phyloP scores from a whole-genome alignment of 1,139 yeast species.

The Taphrina sp. region DNA sequence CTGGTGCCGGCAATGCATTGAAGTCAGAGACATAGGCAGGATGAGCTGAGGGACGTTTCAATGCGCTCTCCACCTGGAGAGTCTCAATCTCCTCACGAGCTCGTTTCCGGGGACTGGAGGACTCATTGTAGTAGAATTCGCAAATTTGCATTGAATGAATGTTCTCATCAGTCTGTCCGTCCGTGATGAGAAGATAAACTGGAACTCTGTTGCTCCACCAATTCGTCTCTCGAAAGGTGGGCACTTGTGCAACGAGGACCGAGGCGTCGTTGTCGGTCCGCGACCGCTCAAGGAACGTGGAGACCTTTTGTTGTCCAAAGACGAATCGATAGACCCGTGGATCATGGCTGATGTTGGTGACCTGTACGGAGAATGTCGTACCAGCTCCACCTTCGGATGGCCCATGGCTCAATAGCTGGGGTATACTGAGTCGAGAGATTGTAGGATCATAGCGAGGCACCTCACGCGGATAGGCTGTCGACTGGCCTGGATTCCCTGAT shows the following conservation, averaged over 20 bases:
- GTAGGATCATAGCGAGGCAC: slow-evolving; percentile 27
- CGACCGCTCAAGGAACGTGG: slow-evolving; percentile 21
- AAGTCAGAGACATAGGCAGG: background rate
- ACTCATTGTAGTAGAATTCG: slow-evolving; percentile 21
- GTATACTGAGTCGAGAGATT: slow-evolving; percentile 2
- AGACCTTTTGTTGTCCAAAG: slow-evolving; percentile 20
- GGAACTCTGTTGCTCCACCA: slow-evolving; percentile 29
- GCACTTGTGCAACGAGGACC: slow-evolving; percentile 18
- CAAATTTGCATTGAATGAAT: slow-evolving; percentile 16
- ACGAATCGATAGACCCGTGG: slow-evolving; percentile 20
- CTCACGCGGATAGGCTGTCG: slow-evolving; percentile 25
- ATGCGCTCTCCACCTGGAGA: slow-evolving; percentile 1
- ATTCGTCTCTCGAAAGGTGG: slow-evolving; percentile 10
- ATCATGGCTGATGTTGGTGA: slow-evolving; percentile 11
- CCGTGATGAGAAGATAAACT: slow-evolving; percentile 15
- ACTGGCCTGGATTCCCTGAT: no score
- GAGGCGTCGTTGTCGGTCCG: slow-evolving; percentile 1
- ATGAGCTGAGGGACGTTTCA: slow-evolving; percentile 5
- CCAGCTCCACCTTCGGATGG: slow-evolving; percentile 23
- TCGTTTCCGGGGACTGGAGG: slow-evolving; percentile 12
- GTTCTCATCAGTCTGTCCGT: slow-evolving; percentile 20
- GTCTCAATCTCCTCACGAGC: slow-evolving; percentile 14
- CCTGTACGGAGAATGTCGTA: slow-evolving; percentile 13
- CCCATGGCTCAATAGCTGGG: slow-evolving; percentile 16
- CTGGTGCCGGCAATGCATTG: background rate